A percentile compares a stretch with the other conserved stretches of the same genome.
phyloP scores from a whole-genome alignment of 768 basidiomycete species.

The Russula olivacea region DNA sequence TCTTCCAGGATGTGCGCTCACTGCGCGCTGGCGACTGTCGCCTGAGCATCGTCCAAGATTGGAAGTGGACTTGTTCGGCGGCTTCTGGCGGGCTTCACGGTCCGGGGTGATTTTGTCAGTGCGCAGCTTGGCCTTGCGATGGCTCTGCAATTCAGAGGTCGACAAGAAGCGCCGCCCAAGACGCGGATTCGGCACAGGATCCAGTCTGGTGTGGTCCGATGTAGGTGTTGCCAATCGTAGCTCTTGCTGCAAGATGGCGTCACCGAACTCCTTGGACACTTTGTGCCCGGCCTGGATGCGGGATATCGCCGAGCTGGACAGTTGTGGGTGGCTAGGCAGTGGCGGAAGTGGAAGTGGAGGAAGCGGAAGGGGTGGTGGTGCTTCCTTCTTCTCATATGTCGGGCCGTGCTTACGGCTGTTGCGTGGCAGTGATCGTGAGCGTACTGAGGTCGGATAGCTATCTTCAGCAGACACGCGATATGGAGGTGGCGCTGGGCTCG shows the following conservation, averaged over 20 bases:
- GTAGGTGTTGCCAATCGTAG: constrained; percentile 1
- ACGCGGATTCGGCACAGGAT: neutral
- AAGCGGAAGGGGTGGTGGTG: neutral
- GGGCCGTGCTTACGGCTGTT: neutral
- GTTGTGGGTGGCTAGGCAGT: neutral
- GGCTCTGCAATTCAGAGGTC: neutral
- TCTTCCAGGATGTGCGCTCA: neutral
- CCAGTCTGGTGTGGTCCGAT: neutral
- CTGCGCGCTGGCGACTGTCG: neutral
- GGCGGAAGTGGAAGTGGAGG: neutral
- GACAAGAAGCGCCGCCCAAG: constrained; percentile 6
- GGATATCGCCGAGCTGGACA: constrained; percentile 5
- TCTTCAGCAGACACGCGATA: constrained; percentile 3
- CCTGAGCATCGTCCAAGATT: neutral
- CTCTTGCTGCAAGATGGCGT: constrained; percentile 13
- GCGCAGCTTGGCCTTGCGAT: neutral
- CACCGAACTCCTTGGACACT: constrained; percentile 9
- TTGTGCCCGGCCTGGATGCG: constrained; percentile 16
- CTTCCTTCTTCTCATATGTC: neutral
- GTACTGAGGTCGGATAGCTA: neutral
- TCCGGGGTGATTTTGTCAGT: neutral
- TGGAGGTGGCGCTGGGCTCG: neutral
- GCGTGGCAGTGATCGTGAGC: neutral
- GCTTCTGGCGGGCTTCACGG: constrained; percentile 4
- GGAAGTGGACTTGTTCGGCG: neutral